Base-by-base conservation (phyloP, 805 yeast genomes). In the Tetrapisispora namnaoensis region DNA sequence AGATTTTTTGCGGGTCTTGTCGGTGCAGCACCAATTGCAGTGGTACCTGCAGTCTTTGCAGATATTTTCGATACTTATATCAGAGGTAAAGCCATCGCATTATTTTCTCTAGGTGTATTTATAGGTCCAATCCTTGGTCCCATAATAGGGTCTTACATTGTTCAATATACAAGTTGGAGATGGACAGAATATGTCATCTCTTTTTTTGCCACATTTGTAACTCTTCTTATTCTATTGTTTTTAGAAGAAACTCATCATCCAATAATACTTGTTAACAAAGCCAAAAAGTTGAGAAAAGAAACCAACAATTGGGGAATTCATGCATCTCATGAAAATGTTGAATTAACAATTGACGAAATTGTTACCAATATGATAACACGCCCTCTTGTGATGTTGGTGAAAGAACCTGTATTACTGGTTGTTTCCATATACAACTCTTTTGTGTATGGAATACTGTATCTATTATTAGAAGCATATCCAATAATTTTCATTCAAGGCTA, bases 241-340 rank as follows among this genome's bases (percentile, higher is more conserved):
- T 70, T 70, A 51, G 75, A 73, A 47, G 95, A 86, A 67, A 79
- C 88, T 1, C 88, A 85, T 60, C 85, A 82, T 55, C 87, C 89
- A 17, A 71, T 79, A 11, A 72, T 86, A 46, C 65, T 86, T 49
- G 78, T 73, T 20, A 57, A 71, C 18, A 84, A 84, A 66, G 95
- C 95, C 3, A 71, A 71, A 48, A 68, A 64, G 37, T 70, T 86
- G 60, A 75, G 89, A 57, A 70, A 74, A 55, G 70, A 79, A 54
- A 84, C 91, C 13, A 86, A 86, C 20, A 86, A 82, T 68, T 86
- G 95, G 95, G 86, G 86, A 37, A 78, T 86, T 46, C 83, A 80
- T 56, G 89, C 95, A 22, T 80, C 87, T 6, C 88, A 82, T 59
- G 93, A 85, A 57, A 79, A 75, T 52, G 74, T 77, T 51, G 74